A percentile compares a stretch with the other conserved stretches of the same genome.
Conservation (phyloP, 306 rosid species). For the Ormosia semicastrata region DNA sequence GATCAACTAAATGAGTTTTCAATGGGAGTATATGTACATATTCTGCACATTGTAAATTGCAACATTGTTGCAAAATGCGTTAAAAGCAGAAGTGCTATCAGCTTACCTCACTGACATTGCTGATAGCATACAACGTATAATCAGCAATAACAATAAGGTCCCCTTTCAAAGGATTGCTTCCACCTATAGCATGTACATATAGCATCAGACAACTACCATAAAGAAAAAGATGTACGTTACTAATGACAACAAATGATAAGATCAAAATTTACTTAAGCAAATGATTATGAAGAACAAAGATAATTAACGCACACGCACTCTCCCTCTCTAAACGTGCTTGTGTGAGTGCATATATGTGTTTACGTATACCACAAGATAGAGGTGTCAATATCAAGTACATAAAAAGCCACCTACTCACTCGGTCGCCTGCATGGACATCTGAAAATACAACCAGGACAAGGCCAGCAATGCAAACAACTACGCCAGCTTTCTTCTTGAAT, state of each 20-base stretch:
- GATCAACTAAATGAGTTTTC: background rate
- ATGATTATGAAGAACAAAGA: background rate
- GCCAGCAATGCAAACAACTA: constrained; percentile 73
- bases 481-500: constrained; percentile 56
- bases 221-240: background rate
- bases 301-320: background rate
- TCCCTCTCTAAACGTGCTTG: background rate
- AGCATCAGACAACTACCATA: constrained; percentile 21
- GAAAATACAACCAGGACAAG: constrained; percentile 71
- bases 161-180: constrained; percentile 67
- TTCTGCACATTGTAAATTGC: background rate
- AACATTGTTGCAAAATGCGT: background rate
- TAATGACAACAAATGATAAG: background rate
- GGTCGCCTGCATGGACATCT: constrained; percentile 75
- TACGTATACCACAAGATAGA: background rate
- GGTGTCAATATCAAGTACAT: background rate
- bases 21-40: background rate
- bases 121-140: constrained; percentile 74
- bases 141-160: constrained; percentile 74
- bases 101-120: constrained; percentile 82
- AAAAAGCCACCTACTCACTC: constrained; percentile 47
- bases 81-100: background rate
- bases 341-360: background rate
- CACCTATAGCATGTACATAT: constrained; percentile 51
- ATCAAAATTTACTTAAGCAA: background rate